Evolutionary conservation across 2,329 filamentous ascomycete species (phyloP).

Genomic region (Hypomyces rosellus): DNA sequence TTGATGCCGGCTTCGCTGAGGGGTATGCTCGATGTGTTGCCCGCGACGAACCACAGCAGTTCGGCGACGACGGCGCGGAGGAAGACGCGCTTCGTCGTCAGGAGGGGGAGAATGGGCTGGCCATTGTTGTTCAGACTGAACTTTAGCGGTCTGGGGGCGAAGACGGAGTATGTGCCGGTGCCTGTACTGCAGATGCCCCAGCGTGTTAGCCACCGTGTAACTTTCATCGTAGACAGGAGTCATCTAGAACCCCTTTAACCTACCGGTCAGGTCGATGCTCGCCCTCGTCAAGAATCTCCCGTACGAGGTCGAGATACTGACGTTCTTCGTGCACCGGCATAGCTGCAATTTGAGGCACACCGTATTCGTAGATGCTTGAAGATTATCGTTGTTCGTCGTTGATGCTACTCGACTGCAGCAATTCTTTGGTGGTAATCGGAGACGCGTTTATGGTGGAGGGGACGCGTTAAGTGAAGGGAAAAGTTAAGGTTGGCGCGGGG

Average conservation of each 20-base stretch:
- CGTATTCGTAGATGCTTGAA: neutral
- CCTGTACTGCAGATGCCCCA: slow-evolving; percentile 59
- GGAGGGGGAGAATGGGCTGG: slow-evolving; percentile 71
- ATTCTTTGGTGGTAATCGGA: neutral
- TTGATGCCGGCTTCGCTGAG: slow-evolving; percentile 78
- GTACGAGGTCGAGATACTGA: slow-evolving; percentile 88
- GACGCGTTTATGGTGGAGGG: neutral
- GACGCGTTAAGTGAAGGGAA: neutral
- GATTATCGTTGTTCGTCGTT: neutral
- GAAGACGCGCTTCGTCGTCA: slow-evolving; percentile 97
- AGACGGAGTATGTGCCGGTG: slow-evolving; percentile 85
- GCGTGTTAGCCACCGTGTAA: neutral
- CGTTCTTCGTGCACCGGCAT: slow-evolving; percentile 67
- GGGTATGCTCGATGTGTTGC: slow-evolving; percentile 70
- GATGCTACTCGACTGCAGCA: no score
- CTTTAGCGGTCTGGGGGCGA: slow-evolving; percentile 78
- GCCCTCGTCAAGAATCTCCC: slow-evolving; percentile 72
- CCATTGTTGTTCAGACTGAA: slow-evolving; percentile 68
- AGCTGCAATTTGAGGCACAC: neutral
- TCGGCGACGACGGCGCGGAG: slow-evolving; percentile 83
- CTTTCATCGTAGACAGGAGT: no score
- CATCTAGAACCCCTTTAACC: neutral
- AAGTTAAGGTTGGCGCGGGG: neutral
- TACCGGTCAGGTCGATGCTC: slow-evolving; percentile 86
- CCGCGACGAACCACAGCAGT: slow-evolving; percentile 91